phyloP scores from a whole-genome alignment of 164 flowering plant genomes.

The Macadamia integrifolia region DNA sequence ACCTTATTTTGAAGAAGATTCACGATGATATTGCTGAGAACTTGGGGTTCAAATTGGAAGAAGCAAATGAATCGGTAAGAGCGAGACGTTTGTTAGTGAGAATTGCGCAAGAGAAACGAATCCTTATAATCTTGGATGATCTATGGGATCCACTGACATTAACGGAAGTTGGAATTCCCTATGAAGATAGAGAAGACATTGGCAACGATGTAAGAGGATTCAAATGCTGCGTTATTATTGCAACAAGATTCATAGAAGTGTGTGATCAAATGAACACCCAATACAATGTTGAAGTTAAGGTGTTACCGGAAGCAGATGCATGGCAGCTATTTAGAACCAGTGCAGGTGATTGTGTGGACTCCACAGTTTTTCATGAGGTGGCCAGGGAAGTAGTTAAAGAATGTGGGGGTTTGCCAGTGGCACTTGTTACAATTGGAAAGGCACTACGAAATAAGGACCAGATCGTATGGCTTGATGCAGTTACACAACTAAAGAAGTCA shows the following conservation, averaged over 20 bases:
- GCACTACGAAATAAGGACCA: slow-evolving; percentile 10
- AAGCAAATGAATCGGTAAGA: not conserved
- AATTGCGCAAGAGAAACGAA: slow-evolving; percentile 2
- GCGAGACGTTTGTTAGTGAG: slow-evolving; percentile 4
- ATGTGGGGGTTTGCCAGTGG: slow-evolving; percentile 26
- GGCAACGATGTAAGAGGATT: not conserved
- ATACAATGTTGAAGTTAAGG: not conserved
- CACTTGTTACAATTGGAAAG: slow-evolving; percentile 15
- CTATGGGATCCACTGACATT: slow-evolving; percentile 25
- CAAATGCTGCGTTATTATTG: slow-evolving; percentile 17
- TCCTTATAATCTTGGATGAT: slow-evolving; percentile 34
- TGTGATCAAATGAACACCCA: slow-evolving; percentile 12
- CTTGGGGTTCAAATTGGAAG: slow-evolving; percentile 7
- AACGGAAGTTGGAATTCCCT: slow-evolving; percentile 21
- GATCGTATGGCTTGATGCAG: slow-evolving; percentile 9
- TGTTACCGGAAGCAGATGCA: slow-evolving; percentile 12
- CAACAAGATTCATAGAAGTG: slow-evolving; percentile 13
- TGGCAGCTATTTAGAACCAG: slow-evolving; percentile 16
- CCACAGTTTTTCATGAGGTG: not conserved
- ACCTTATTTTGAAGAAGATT: slow-evolving; percentile 4
- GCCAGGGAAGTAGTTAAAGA: slow-evolving; percentile 12
- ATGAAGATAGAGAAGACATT: no score
- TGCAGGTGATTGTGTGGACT: slow-evolving; percentile 6
- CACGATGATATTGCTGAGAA: slow-evolving; percentile 15
- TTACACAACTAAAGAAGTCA: slow-evolving; percentile 5